Percentiles rank a stretch among this genome's conserved stretches.
Conservation (phyloP, 139 green algal species). For the Marvania coccoides region DNA sequence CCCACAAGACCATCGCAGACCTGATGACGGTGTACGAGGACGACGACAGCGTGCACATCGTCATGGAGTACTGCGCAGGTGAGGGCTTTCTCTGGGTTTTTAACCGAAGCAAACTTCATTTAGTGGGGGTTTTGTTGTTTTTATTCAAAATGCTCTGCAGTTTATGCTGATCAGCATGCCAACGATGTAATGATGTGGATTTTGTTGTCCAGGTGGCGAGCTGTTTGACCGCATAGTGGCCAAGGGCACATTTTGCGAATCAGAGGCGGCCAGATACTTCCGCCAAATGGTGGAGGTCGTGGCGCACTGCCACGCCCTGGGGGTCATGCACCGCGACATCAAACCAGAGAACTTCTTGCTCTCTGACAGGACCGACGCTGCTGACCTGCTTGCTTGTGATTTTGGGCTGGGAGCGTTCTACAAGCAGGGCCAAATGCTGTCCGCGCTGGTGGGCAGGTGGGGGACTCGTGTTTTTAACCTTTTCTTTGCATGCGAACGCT, state of each 20-base stretch:
- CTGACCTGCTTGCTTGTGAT: conserved; percentile 36
- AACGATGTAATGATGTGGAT: too few relatives aligned
- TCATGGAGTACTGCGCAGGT: conserved; percentile 19
- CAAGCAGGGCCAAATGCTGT: conserved; percentile 30
- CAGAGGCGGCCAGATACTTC: conserved; percentile 47
- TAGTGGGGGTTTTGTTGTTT: background rate
- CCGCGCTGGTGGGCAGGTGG: conserved; percentile 5
- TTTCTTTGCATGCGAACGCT: too few relatives aligned
- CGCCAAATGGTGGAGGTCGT: conserved; percentile 59
- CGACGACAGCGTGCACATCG: conserved; percentile 24
- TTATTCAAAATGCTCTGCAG: background rate
- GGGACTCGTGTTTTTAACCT: too few relatives aligned
- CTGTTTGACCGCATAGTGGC: conserved; percentile 69
- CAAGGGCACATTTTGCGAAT: conserved; percentile 52
- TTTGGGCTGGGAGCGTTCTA: conserved; percentile 69
- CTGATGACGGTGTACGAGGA: conserved; percentile 41
- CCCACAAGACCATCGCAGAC: conserved; percentile 11
- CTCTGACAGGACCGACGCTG: conserved; percentile 36
- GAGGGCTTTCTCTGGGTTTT: too few relatives aligned
- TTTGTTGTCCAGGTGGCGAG: conserved; percentile 62
- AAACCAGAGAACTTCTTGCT: conserved; percentile 60
- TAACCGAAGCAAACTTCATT: too few relatives aligned
- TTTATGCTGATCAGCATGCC: conserved; percentile 1
- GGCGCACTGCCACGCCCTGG: conserved; percentile 53
- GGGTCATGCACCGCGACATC: conserved; percentile 51